Evolutionary conservation across 192 early-diverging fungal species (phyloP).

Genomic region (Entomortierella parvispora): DNA sequence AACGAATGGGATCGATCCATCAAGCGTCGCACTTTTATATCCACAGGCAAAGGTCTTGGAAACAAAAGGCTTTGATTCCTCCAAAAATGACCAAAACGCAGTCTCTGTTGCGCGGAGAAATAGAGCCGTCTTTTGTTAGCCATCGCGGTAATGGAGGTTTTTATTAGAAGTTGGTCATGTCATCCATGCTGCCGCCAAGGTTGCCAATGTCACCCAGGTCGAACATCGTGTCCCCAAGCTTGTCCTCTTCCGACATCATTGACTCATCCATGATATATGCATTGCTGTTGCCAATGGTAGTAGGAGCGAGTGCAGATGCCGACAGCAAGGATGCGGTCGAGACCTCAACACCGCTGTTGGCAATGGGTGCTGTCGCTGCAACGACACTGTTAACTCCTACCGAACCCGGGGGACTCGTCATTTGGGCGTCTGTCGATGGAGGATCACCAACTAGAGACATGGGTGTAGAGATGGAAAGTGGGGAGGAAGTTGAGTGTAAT

Average conservation of each 20-base stretch:
- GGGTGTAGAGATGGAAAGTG: neutral
- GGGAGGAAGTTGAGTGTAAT: no score
- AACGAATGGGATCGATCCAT: no score
- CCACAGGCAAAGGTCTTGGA: no score
- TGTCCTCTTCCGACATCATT: slow-evolving; percentile 17
- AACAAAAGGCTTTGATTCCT: no score
- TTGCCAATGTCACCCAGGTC: slow-evolving; percentile 41
- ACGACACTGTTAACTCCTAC: neutral
- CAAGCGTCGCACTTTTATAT: no score
- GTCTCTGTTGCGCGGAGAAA: no score
- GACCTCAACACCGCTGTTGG: neutral
- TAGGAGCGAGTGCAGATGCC: neutral
- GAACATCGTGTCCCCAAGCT: slow-evolving; percentile 33
- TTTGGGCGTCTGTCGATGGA: slow-evolving; percentile 15
- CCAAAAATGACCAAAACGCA: no score
- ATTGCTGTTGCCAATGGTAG: neutral
- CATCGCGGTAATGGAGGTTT: no score
- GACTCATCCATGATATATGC: slow-evolving; percentile 2
- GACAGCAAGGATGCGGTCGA: slow-evolving; percentile 26
- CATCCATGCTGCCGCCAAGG: slow-evolving; percentile 35
- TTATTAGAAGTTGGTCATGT: slow-evolving; percentile 20
- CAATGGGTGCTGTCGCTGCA: no score
- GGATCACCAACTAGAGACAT: neutral
- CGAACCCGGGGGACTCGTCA: slow-evolving; percentile 27
- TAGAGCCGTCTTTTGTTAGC: no score